Percentiles rank a stretch among this genome's conserved stretches.
These are phyloP conservation scores for Picochlorum sp. DNA, from an alignment of 139 green algal species.

Conservation along the genomic window DNA sequence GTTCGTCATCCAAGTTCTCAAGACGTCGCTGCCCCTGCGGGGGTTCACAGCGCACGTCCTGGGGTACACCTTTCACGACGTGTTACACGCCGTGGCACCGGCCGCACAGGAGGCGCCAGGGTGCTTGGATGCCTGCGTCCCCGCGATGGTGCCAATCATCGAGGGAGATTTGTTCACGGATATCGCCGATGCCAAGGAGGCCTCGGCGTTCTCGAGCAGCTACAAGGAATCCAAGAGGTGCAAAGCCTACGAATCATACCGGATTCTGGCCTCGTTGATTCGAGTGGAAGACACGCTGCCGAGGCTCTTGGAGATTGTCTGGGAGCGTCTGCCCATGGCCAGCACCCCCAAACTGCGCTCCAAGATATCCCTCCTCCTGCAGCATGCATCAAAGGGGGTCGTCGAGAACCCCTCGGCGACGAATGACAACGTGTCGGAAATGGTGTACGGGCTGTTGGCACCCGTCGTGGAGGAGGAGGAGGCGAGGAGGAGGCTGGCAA, in stretches of 20 bases:
- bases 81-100: constrained; percentile 47
- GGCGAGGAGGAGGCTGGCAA: too few species aligned
- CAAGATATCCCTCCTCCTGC: constrained; percentile 67
- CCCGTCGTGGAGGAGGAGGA: constrained; percentile 26
- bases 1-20: constrained; percentile 37
- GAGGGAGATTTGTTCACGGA: constrained; percentile 76
- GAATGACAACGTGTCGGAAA: constrained; percentile 46
- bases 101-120: constrained; percentile 22
- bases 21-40: constrained; percentile 37
- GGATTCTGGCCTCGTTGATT: constrained; percentile 54
- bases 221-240: constrained; percentile 72
- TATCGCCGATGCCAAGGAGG: constrained; percentile 68
- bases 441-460: constrained; percentile 35
- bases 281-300: constrained; percentile 48
- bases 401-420: constrained; percentile 54
- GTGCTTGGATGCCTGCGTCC: constrained; percentile 48
- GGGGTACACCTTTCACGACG: constrained; percentile 75
- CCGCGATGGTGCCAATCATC: constrained; percentile 58
- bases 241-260: constrained; percentile 61
- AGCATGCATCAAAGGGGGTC: constrained; percentile 53
- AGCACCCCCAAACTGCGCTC: constrained; percentile 38
- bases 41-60: constrained; percentile 83
- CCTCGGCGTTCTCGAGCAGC: constrained; percentile 48
- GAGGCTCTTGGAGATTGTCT: constrained; percentile 28
- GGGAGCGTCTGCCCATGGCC: constrained; percentile 40